A percentile compares a stretch with the other conserved stretches of the same genome.
phyloP scores from a whole-genome alignment of 345 rosid species.

The Ricinus communis region DNA sequence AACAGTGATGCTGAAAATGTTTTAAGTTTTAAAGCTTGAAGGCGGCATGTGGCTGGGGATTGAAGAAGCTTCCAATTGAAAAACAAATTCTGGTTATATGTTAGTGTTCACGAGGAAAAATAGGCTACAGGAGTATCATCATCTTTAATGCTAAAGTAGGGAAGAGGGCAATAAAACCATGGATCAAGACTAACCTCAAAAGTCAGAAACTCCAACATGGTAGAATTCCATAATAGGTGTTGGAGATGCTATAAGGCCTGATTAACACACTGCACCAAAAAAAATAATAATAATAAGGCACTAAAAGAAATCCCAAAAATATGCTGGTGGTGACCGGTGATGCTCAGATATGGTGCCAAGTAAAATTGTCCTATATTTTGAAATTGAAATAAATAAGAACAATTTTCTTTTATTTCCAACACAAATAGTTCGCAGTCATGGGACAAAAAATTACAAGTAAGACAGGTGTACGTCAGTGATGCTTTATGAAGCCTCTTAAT shows the following conservation, averaged over 20 bases:
- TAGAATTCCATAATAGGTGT: slow-evolving; percentile 16
- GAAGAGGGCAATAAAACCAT: not conserved
- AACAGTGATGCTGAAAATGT: not conserved
- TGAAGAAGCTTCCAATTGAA: too few relatives aligned
- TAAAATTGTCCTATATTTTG: not conserved
- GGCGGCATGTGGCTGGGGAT: too few relatives aligned
- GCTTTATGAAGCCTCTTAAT: not conserved
- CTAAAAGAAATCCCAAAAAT: not conserved
- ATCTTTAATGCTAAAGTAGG: not conserved
- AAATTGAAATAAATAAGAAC: not conserved
- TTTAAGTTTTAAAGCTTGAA: too few relatives aligned
- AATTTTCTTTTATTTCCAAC: not conserved
- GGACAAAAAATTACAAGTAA: not conserved
- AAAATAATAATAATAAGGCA: not conserved
- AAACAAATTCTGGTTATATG: not conserved
- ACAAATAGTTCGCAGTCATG: not conserved
- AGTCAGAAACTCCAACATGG: slow-evolving; percentile 15
- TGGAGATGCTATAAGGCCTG: slow-evolving; percentile 21
- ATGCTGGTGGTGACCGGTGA: too few relatives aligned
- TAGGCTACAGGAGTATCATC: not conserved
- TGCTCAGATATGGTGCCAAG: not conserved
- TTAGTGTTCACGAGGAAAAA: not conserved
- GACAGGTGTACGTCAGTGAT: not conserved
- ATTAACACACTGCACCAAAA: slow-evolving; percentile 40
- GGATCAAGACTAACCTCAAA: slow-evolving; percentile 31